A percentile compares a stretch with the other conserved stretches of the same genome.
These are phyloP conservation scores for Elymus sibiricus DNA, from an alignment of 176 grass and related monocot genomes.

Conservation along the genomic window DNA sequence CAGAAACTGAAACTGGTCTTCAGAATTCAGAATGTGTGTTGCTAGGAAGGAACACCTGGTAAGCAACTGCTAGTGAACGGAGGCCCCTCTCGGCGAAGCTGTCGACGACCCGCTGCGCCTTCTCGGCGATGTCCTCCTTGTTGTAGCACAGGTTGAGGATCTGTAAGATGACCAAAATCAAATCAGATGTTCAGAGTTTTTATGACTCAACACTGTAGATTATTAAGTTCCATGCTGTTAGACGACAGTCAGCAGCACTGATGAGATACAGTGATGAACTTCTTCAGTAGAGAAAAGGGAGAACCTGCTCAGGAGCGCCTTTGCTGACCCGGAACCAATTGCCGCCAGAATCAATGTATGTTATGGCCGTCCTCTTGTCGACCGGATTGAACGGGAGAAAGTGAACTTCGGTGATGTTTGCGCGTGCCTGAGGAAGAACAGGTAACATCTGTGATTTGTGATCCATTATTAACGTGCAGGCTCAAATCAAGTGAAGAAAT, in stretches of 20 bases:
- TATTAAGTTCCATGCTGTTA: not conserved
- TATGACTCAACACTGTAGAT: not conserved
- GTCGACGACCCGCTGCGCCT: conserved; percentile 50
- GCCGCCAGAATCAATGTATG: conserved; percentile 57
- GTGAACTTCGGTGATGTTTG: conserved; percentile 71
- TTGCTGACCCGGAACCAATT: conserved; percentile 87
- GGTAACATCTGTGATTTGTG: not conserved
- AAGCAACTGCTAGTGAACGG: conserved; percentile 78
- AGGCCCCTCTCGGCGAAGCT: conserved; percentile 78
- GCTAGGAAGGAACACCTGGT: conserved; percentile 38
- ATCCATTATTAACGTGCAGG: not conserved
- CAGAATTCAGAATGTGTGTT: not conserved
- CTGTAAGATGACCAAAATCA: conserved; percentile 26
- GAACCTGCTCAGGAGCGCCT: conserved; percentile 90
- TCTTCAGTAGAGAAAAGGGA: not conserved
- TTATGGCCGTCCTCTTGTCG: conserved; percentile 85
- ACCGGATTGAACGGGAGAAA: conserved; percentile 87
- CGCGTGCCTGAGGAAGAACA: conserved; percentile 54
- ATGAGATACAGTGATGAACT: not conserved
- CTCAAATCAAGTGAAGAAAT: not conserved
- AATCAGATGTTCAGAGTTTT: not conserved
- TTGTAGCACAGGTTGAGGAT: conserved; percentile 66
- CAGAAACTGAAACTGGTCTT: not conserved
- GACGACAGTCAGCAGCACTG: not conserved
- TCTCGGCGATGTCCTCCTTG: conserved; percentile 45